phyloP scores from a whole-genome alignment of 202 grass and related monocot genomes.

The Panicum virgatum region DNA sequence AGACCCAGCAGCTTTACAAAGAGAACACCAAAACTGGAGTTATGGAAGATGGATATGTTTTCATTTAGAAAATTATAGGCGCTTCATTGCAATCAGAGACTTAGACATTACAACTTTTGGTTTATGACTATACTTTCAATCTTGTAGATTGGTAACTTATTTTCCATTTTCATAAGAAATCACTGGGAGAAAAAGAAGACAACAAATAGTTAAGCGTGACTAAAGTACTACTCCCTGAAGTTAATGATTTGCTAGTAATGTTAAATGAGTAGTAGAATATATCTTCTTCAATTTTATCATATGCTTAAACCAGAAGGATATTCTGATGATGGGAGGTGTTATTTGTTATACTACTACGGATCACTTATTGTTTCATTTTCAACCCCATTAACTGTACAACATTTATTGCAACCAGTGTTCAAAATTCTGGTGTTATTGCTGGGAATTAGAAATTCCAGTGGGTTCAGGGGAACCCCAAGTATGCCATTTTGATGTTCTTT shows the following conservation, averaged over 20 bases:
- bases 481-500: not conserved
- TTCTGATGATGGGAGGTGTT: not conserved
- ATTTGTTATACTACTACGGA: not conserved
- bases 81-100: not conserved
- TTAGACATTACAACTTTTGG: not conserved
- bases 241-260: not conserved
- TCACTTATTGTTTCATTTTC: not conserved
- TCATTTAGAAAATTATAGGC: not conserved
- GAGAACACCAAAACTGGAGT: not conserved
- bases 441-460: not conserved
- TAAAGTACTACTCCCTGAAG: not conserved
- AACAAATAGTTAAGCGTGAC: not conserved
- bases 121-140: not conserved
- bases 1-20: not conserved
- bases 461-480: not conserved
- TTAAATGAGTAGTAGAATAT: not conserved
- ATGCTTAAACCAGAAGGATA: slow-evolving; percentile 6
- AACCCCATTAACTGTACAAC: not conserved
- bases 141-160: not conserved
- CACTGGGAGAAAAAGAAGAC: not conserved
- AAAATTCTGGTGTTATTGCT: not conserved
- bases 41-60: not conserved
- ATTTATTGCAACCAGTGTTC: not conserved
- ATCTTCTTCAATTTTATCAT: not conserved
- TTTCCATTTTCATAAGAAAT: not conserved